Percentiles rank a stretch among this genome's conserved stretches.
Conservation (phyloP, 1,284 basidiomycete genomes). For the Tilletia horrida region DNA sequence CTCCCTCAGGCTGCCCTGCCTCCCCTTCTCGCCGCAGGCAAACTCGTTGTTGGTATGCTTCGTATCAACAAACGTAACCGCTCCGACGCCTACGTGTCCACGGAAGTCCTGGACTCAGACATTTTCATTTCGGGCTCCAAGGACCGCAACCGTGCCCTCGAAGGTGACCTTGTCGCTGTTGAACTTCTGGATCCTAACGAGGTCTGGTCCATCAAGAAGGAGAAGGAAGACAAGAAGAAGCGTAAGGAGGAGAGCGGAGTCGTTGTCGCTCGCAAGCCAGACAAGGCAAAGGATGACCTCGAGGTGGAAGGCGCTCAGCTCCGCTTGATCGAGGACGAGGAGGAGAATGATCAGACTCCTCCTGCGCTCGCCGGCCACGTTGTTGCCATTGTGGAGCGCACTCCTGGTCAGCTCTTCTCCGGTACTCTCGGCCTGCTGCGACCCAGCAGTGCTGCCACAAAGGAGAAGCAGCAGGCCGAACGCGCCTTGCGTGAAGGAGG, state of each 20-base stretch:
- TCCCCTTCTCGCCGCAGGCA: slow-evolving; percentile 93
- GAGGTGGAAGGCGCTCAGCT: slow-evolving; percentile 98
- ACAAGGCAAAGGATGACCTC: slow-evolving; percentile 99
- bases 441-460: slow-evolving; percentile 94
- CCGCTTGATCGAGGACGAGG: slow-evolving; percentile 90
- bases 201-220: slow-evolving; percentile 98
- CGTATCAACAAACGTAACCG: slow-evolving; percentile 98
- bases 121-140: slow-evolving; percentile 89
- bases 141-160: slow-evolving; percentile 95
- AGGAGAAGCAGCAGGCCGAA: slow-evolving; percentile 99
- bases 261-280: slow-evolving; percentile 86
- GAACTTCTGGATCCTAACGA: slow-evolving; percentile 79
- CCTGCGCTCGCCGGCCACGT: slow-evolving; percentile 76
- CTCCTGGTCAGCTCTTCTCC: slow-evolving; percentile 97
- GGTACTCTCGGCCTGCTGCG: slow-evolving; percentile 92
- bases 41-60: slow-evolving; percentile 93
- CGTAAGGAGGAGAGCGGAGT: slow-evolving; percentile 93
- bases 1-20: slow-evolving; percentile 95
- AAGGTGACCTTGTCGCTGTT: slow-evolving; percentile 97
- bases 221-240: slow-evolving; percentile 89
- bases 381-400: slow-evolving; percentile 94
- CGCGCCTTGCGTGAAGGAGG: slow-evolving; percentile 85
- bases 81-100: slow-evolving; percentile 98
- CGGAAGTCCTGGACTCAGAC: slow-evolving; percentile 95
- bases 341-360: slow-evolving; percentile 71